Evolutionary conservation across 2,329 filamentous ascomycete genomes (phyloP), one percentile per base, ranked within the genome.

Genomic region (Aspergillus luchuensis): DNA sequence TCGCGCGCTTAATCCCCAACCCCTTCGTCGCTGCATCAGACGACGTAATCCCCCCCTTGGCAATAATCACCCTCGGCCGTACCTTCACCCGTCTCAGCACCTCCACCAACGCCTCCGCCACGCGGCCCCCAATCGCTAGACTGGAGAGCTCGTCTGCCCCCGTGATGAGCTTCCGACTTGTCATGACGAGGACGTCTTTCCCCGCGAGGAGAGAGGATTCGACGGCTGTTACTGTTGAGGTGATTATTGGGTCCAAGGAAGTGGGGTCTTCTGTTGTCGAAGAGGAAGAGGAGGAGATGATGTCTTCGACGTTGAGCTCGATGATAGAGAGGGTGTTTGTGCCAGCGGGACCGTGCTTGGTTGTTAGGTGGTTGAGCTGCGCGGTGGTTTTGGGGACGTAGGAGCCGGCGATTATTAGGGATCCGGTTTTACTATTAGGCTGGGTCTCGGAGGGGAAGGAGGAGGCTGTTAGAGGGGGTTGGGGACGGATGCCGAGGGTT

Each of bases 351-450:
- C 76, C 78, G 0, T 79, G 76, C 15, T 71, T 70, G 2, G 75
- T 68, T 0, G 74, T 71, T 8, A 86, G 66, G 2, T 72, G 70
- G 25, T 81, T 77, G 0, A 86, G 70, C 58, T 87, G 84, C 0
- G 81, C 79, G 0, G 85, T 87, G 0, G 85, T 87, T 63, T 86
- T 87, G 2, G 84, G 83, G 0, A 87, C 84, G 48, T 87, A 86
- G 0, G 82, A 85, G 0, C 85, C 84, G 0, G 83, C 84, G 15
- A 87, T 79, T 17, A 86, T 79, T 0, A 87, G 67, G 0, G 84
- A 84, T 0, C 84, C 85, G 0, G 74, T 73, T 2, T 71, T 59
- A 11, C 66, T 25, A 25, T 8, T 28, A 8, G 25, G 25, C 2
- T 28, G 25, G 25, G 25, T 66, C 0, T 71, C 71, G 0, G 11